Evolutionary conservation across 345 rosid genomes (phyloP).

Genomic region (Salix purpurea): DNA sequence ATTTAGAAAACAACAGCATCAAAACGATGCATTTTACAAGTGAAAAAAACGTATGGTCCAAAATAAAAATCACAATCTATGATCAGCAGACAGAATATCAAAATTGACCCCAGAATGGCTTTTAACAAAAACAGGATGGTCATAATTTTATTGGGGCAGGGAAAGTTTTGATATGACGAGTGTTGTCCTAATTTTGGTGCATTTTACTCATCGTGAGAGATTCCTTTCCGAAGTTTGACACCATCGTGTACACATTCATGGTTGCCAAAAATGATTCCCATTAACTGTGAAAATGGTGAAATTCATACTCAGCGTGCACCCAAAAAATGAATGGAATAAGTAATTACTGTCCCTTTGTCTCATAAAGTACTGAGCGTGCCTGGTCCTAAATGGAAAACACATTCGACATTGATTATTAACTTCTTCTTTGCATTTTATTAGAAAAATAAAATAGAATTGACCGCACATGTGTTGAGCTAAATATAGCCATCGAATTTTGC

Average conservation of each 20-base stretch:
- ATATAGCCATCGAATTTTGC: no score
- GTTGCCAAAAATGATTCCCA: background rate
- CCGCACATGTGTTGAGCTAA: no score
- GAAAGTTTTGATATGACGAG: background rate
- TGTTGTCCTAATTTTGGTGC: background rate
- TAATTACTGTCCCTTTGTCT: background rate
- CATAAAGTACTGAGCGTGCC: background rate
- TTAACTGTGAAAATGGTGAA: background rate
- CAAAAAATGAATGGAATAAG: background rate
- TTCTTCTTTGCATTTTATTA: background rate
- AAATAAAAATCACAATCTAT: background rate
- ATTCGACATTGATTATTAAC: background rate
- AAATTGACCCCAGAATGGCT: background rate
- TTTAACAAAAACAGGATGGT: background rate
- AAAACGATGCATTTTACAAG: no score
- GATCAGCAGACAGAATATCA: background rate
- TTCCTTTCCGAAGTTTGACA: background rate
- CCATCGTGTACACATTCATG: background rate
- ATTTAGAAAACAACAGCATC: no score
- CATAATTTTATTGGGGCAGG: background rate
- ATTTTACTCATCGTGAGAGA: slow-evolving; percentile 8
- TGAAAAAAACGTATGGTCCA: no score
- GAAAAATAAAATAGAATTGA: no score
- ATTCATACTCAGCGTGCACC: background rate
- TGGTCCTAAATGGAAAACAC: background rate